Evolutionary conservation across 495 filamentous ascomycete species (phyloP).

Genomic region (Penicillium nucicola): DNA sequence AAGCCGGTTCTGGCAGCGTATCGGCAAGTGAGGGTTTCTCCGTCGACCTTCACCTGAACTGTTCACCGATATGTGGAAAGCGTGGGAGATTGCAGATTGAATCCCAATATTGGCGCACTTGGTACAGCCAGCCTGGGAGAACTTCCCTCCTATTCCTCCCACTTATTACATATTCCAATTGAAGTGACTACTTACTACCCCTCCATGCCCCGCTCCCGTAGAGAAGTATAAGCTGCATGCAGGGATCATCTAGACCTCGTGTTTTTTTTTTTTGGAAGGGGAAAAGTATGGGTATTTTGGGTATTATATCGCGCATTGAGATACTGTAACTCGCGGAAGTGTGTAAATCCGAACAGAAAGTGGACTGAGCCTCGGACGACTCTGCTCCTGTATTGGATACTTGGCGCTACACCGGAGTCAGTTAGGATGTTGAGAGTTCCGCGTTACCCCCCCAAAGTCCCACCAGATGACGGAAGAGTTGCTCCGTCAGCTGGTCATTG

Average conservation of each 20-base stretch:
- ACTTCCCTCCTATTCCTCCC: neutral
- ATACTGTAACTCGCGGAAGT: neutral
- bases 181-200: slow-evolving; percentile 22
- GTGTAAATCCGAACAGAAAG: slow-evolving; percentile 15
- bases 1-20: slow-evolving; percentile 12
- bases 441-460: slow-evolving; percentile 31
- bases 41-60: slow-evolving; percentile 22
- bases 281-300: no score
- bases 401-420: slow-evolving; percentile 25
- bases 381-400: slow-evolving; percentile 39
- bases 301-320: neutral
- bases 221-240: slow-evolving; percentile 10
- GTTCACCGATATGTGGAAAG: slow-evolving; percentile 29
- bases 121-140: no score
- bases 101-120: neutral
- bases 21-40: slow-evolving; percentile 28
- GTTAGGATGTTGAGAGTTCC: slow-evolving; percentile 8
- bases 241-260: no score
- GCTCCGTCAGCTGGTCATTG: slow-evolving; percentile 41
- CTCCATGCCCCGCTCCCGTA: slow-evolving; percentile 37
- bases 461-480: slow-evolving; percentile 45
- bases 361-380: slow-evolving; percentile 39
- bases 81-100: neutral
- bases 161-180: neutral
- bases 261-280: no score